A percentile compares a stretch with the other conserved stretches of the same genome.
Conservation (phyloP, 2,329 filamentous ascomycete species). For the Ilyonectria robusta region DNA sequence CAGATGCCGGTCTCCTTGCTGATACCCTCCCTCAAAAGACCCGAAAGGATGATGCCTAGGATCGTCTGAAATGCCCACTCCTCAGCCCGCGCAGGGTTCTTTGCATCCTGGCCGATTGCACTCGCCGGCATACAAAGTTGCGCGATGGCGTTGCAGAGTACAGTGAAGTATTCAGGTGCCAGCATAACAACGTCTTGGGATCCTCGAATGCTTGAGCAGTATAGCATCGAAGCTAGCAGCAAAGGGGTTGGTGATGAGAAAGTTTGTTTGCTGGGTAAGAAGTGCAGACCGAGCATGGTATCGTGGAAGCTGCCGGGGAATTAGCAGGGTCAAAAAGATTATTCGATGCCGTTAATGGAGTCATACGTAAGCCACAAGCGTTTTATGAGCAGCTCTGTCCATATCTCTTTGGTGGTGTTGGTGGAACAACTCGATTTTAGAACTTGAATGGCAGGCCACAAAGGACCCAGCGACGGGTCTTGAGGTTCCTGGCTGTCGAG, state of each 20-base stretch:
- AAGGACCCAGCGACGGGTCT: constrained; percentile 4
- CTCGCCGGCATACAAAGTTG: constrained; percentile 56
- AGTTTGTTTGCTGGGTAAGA: constrained; percentile 58
- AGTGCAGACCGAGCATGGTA: constrained; percentile 61
- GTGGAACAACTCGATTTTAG: constrained; percentile 7
- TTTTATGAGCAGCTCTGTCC: constrained; percentile 10
- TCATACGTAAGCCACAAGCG: constrained; percentile 14
- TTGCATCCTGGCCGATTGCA: constrained; percentile 43
- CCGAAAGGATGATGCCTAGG: constrained; percentile 57
- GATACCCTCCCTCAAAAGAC: constrained; percentile 57
- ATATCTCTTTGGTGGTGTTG: neutral
- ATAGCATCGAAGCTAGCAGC: constrained; percentile 60
- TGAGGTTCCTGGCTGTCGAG: neutral
- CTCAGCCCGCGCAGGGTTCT: constrained; percentile 46
- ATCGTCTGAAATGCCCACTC: constrained; percentile 60
- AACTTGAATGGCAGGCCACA: constrained; percentile 8
- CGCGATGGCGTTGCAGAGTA: constrained; percentile 56
- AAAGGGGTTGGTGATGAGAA: constrained; percentile 60
- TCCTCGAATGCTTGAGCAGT: constrained; percentile 56
- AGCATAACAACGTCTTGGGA: constrained; percentile 51
- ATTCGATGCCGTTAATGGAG: rapidly evolving
- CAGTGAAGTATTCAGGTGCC: constrained; percentile 55
- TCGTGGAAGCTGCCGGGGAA: constrained; percentile 55
- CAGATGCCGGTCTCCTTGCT: constrained; percentile 58
- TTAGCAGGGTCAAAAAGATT: neutral